Base-by-base conservation (phyloP, 345 rosid species). In the Turnera subulata region DNA sequence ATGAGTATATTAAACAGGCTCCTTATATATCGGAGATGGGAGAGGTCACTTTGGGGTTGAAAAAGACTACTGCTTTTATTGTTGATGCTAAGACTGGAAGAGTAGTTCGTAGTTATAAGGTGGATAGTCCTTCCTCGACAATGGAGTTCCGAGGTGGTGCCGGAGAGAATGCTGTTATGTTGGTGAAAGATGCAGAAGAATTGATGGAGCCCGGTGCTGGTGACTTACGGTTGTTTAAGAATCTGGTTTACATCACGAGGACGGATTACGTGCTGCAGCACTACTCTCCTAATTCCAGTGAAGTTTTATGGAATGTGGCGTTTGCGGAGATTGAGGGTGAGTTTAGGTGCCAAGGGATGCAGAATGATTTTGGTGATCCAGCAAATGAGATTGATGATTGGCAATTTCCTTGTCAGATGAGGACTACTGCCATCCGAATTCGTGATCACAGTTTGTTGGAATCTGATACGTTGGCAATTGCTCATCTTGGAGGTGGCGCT, bases 291-390 rank as follows among this genome's bases (percentile, higher is more conserved):
- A 63, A 63, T 47, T 57, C 73, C 6, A 26, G 33, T 53, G 52
- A 69, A 29, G 59, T 69, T 37, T 63, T 58, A 11, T 63, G 68
- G 73, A 69, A 53, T 45, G 55, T 63, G n/a, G 61, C 67, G 53
- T 56, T 66, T 56, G 61, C 80, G 63, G 66, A 71, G 17, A 38
- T 63, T 29, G 63, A 63, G 51, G 68, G 64, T 46, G 64, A 58
- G 29, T 58, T 62, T 32, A 68, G 58, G 11, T 63, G 73, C 47
- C 64, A 63, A 23, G 60, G 51, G 3, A 6, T 46, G 46, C 26
- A 22, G 33, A 51, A 29, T 56, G 24, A 62, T 49, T 45, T 42
- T 46, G 61, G 23, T 18, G 61, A 60, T 24, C 39, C 26, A 2
- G 20, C 9, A 0, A 49, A 60, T 54, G 51, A 20, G 18, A 40